Percentiles rank a stretch among this genome's conserved stretches.
Evolutionary conservation across 805 yeast species (phyloP).

Genomic region (Lipomyces spencermartinsiae): DNA sequence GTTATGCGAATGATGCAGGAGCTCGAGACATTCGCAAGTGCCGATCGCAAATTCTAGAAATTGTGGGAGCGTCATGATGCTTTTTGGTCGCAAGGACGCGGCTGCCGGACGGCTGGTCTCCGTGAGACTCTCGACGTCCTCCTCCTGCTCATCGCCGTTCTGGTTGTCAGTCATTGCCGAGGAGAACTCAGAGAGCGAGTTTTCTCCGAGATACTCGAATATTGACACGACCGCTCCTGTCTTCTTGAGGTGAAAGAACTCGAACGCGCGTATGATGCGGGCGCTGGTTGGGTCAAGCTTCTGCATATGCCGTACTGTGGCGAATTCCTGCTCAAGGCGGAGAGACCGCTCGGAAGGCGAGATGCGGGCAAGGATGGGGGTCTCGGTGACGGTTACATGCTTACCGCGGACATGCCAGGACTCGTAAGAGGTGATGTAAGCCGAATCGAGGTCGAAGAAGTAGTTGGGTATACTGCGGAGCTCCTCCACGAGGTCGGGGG

Average conservation of each 20-base stretch:
- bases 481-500: slow-evolving; percentile 21
- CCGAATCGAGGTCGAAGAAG: slow-evolving; percentile 26
- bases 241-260: slow-evolving; percentile 24
- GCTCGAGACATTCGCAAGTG: slow-evolving; percentile 36
- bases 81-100: slow-evolving; percentile 6
- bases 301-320: slow-evolving; percentile 36
- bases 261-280: slow-evolving; percentile 31
- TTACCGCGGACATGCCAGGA: slow-evolving; percentile 33
- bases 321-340: slow-evolving; percentile 35
- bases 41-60: slow-evolving; percentile 39
- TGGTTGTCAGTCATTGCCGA: slow-evolving; percentile 16
- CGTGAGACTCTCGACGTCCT: neutral
- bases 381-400: slow-evolving; percentile 24
- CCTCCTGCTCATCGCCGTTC: slow-evolving; percentile 4
- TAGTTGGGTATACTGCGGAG: slow-evolving; percentile 20
- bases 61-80: slow-evolving; percentile 31
- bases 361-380: slow-evolving; percentile 32
- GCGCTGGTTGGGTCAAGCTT: slow-evolving; percentile 31
- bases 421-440: slow-evolving; percentile 29
- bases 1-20: slow-evolving; percentile 35
- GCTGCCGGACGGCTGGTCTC: slow-evolving; percentile 7
- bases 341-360: slow-evolving; percentile 30
- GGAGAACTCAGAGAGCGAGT: slow-evolving; percentile 27
- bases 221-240: slow-evolving; percentile 34
- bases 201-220: slow-evolving; percentile 34